Percentiles rank a stretch among this genome's conserved stretches.
Evolutionary conservation across 495 filamentous ascomycete genomes (phyloP).

Genomic region (Podospora tetraspora): DNA sequence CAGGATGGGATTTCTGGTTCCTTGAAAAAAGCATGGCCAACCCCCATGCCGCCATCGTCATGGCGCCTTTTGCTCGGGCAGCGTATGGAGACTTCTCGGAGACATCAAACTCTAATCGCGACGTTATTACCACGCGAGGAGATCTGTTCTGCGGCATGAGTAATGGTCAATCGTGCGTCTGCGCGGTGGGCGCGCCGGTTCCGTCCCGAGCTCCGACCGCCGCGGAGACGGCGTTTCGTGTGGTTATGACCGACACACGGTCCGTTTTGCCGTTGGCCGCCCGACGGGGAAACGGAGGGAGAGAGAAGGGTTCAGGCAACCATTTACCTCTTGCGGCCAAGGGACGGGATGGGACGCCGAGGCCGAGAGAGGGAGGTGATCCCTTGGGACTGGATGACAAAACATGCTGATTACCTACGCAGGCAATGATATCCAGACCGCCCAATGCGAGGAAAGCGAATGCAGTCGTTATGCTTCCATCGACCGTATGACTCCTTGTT

Average conservation of each 20-base stretch:
- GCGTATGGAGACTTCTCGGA: slow-evolving; percentile 3
- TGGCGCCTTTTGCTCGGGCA: neutral
- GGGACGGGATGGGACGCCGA: neutral
- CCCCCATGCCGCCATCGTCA: neutral
- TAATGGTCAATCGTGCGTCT: slow-evolving; percentile 1
- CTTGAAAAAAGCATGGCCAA: neutral
- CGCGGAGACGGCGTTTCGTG: neutral
- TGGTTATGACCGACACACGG: neutral
- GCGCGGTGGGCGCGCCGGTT: neutral
- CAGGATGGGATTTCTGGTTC: neutral
- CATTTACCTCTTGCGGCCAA: neutral
- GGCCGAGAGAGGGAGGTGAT: neutral
- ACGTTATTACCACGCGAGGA: neutral
- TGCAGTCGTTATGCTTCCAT: neutral
- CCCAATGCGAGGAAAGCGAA: neutral
- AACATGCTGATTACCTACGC: neutral
- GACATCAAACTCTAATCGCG: neutral
- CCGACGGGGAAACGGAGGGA: neutral
- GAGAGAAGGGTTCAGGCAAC: neutral
- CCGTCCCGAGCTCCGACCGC: neutral
- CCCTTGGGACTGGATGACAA: neutral
- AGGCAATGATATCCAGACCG: neutral
- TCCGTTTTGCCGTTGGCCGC: neutral
- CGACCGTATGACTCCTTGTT: neutral
- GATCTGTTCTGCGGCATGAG: neutral